These are phyloP conservation scores for cucumber (Cucumis sativus) DNA, from an alignment of 306 rosid species.

Conservation along the genomic window DNA sequence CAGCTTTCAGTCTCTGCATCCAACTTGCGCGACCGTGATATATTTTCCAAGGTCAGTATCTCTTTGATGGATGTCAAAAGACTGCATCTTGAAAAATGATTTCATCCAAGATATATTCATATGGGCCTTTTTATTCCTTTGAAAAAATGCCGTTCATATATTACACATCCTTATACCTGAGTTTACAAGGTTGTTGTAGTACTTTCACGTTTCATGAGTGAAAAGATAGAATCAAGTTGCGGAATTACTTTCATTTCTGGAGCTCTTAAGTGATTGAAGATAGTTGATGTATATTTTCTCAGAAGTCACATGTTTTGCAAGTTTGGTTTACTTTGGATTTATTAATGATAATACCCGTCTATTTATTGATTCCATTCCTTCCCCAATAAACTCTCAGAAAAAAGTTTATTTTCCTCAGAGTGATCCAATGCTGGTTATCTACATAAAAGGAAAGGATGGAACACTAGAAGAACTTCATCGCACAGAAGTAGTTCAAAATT, in stretches of 20 bases:
- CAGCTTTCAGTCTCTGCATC: slow-evolving; percentile 84
- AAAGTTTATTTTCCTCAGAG: slow-evolving; percentile 42
- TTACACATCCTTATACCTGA: not conserved
- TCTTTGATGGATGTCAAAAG: not conserved
- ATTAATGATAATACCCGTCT: not conserved
- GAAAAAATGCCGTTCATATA: not conserved
- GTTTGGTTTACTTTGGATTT: not conserved
- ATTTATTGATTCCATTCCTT: not conserved
- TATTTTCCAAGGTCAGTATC: slow-evolving; percentile 75
- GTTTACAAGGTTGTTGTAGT: not conserved
- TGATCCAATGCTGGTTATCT: slow-evolving; percentile 80
- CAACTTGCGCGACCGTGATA: slow-evolving; percentile 70
- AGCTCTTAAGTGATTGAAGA: not conserved
- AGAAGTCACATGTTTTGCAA: not conserved
- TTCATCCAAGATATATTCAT: not conserved
- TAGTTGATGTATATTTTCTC: too few species aligned
- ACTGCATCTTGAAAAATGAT: not conserved
- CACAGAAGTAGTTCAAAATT: slow-evolving; percentile 80
- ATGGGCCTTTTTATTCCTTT: not conserved
- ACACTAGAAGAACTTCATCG: slow-evolving; percentile 72
- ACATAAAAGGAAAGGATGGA: slow-evolving; percentile 69
- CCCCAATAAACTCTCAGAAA: not conserved
- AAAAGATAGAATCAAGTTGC: not conserved
- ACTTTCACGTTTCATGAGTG: not conserved
- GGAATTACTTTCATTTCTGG: not conserved